Percentiles rank a stretch among this genome's conserved stretches.
These are phyloP conservation scores for Boletus patriciae DNA, from an alignment of 768 basidiomycete genomes.

Conservation along the genomic window DNA sequence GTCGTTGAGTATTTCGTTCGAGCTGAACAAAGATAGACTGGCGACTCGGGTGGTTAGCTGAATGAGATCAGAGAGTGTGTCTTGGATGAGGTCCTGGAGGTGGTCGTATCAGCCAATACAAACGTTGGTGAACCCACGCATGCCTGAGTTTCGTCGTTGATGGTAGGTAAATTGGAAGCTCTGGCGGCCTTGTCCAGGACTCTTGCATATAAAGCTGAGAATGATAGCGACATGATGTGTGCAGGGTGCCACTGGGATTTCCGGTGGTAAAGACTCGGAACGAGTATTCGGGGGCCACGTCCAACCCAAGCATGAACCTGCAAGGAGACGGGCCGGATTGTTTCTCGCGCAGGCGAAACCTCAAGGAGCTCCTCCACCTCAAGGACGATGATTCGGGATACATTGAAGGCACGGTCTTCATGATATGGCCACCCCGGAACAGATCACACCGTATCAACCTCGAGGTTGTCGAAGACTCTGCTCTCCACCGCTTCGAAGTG, in stretches of 20 bases:
- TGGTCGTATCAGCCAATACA: constrained; percentile 8
- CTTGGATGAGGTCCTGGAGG: constrained; percentile 58
- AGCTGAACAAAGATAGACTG: constrained; percentile 72
- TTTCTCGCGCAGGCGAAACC: constrained; percentile 31
- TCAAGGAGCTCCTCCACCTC: constrained; percentile 35
- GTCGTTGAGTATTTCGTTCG: constrained; percentile 82
- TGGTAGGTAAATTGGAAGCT: constrained; percentile 41
- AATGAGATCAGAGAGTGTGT: constrained; percentile 55
- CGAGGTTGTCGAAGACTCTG: constrained; percentile 19
- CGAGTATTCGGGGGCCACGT: constrained; percentile 12
- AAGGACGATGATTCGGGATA: constrained; percentile 38
- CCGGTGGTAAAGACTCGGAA: too few relatives aligned
- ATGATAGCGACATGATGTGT: constrained; percentile 29
- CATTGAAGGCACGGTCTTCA: constrained; percentile 43
- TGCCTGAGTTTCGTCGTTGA: constrained; percentile 49
- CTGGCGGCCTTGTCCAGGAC: constrained; percentile 41
- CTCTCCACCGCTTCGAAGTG: constrained; percentile 39
- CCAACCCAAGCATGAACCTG: constrained; percentile 7
- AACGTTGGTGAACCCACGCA: neutral
- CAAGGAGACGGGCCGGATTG: neutral
- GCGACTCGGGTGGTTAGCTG: constrained; percentile 53
- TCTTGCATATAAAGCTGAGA: constrained; percentile 40
- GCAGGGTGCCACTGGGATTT: constrained; percentile 7
- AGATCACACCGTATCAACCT: constrained; percentile 33
- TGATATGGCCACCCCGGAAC: constrained; percentile 43